Evolutionary conservation across 495 filamentous ascomycete genomes (phyloP).

Genomic region (Aspergillus bridgeri): DNA sequence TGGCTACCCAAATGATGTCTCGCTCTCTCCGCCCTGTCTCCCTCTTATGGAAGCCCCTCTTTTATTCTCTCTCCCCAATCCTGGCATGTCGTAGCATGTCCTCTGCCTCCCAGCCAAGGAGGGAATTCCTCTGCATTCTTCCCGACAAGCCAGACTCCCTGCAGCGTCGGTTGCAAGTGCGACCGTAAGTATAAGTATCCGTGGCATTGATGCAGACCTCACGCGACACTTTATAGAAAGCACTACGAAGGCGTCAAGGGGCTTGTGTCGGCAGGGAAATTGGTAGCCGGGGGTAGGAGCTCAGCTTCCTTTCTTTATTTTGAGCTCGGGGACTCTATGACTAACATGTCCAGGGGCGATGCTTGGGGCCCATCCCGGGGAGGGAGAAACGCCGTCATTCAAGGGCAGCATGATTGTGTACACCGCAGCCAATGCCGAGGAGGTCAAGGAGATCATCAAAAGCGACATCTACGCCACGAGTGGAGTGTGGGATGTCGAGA

Average conservation of each 20-base stretch:
- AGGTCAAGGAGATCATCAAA: slow-evolving; percentile 59
- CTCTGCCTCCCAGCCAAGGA: slow-evolving; percentile 1
- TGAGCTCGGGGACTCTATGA: background rate
- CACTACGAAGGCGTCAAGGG: slow-evolving; percentile 22
- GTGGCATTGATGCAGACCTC: background rate
- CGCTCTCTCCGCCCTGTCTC: background rate
- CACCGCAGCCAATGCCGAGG: slow-evolving; percentile 58
- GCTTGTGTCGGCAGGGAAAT: slow-evolving; percentile 17
- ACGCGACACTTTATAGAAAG: slow-evolving; percentile 5
- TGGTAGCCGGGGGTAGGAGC: slow-evolving; percentile 28
- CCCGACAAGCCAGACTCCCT: slow-evolving; percentile 19
- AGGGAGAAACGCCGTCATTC: slow-evolving; percentile 57
- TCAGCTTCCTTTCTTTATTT: background rate
- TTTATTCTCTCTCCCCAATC: background rate
- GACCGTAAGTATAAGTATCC: slow-evolving; percentile 6
- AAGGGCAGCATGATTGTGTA: slow-evolving; percentile 63
- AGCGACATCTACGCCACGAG: slow-evolving; percentile 63
- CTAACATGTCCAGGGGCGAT: slow-evolving; percentile 50
- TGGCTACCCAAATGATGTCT: background rate
- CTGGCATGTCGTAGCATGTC: background rate
- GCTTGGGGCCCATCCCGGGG: slow-evolving; percentile 52
- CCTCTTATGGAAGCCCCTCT: background rate
- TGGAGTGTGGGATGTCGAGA: slow-evolving; percentile 80
- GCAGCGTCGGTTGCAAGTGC: slow-evolving; percentile 13
- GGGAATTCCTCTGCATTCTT: slow-evolving; percentile 22